Evolutionary conservation across 495 filamentous ascomycete species (phyloP).

Genomic region (Daldinia caldariorum): DNA sequence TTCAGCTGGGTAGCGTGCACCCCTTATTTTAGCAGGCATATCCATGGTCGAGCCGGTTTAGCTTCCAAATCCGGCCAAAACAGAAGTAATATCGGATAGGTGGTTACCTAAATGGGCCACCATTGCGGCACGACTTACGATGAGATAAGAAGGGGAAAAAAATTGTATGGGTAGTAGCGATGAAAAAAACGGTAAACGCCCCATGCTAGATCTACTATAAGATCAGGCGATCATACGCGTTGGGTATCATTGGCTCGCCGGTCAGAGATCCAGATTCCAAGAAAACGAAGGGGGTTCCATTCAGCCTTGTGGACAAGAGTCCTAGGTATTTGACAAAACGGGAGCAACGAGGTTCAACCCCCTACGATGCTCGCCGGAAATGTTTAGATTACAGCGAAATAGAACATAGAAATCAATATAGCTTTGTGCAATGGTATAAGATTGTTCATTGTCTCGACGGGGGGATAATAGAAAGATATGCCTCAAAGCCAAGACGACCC

Average conservation of each 20-base stretch:
- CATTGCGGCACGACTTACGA: constrained; percentile 24
- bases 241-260: constrained; percentile 39
- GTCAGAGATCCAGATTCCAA: constrained; percentile 37
- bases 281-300: constrained; percentile 15
- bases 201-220: constrained; percentile 43
- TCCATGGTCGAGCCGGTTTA: constrained; percentile 31
- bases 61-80: constrained; percentile 39
- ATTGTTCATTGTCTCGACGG: background rate
- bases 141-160: constrained; percentile 33
- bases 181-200: constrained; percentile 36
- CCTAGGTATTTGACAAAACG: constrained; percentile 4
- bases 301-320: constrained; percentile 33
- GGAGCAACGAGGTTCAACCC: constrained; percentile 4
- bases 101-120: constrained; percentile 36
- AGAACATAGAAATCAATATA: background rate
- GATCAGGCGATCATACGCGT: constrained; percentile 42
- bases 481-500: background rate
- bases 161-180: constrained; percentile 9
- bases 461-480: background rate
- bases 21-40: constrained; percentile 8
- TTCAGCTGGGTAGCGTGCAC: constrained; percentile 26
- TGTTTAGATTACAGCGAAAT: background rate
- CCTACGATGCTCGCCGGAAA: constrained; percentile 8
- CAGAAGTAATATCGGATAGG: constrained; percentile 23
- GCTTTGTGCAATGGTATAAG: constrained; percentile 1